phyloP scores from a whole-genome alignment of 164 flowering plant species.

The Aristolochia californica region DNA sequence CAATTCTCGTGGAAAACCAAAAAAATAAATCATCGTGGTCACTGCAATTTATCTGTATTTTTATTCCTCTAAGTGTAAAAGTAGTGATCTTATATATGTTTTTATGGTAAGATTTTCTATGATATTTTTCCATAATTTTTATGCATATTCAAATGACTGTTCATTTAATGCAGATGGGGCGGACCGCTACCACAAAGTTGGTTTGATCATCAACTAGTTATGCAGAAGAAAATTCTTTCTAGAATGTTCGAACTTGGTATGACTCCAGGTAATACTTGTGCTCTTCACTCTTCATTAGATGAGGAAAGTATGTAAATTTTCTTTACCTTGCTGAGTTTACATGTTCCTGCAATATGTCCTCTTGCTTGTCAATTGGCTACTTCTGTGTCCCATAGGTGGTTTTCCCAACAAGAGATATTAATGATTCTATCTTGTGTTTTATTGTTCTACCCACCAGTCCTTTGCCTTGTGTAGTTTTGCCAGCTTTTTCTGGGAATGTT shows the following conservation, averaged over 20 bases:
- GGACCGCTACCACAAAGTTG: slow-evolving; percentile 79
- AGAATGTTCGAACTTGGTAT: slow-evolving; percentile 77
- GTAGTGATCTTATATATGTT: too few relatives aligned
- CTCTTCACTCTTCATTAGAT: not conserved
- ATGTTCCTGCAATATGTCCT: too few relatives aligned
- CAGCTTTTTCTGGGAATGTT: slow-evolving; percentile 78
- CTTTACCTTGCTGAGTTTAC: too few relatives aligned
- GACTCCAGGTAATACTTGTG: slow-evolving; percentile 52
- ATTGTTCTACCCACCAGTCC: too few relatives aligned
- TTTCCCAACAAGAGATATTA: too few relatives aligned
- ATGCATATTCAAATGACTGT: not conserved
- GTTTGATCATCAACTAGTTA: slow-evolving; percentile 48
- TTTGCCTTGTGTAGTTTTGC: slow-evolving; percentile 39
- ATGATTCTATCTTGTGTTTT: too few relatives aligned
- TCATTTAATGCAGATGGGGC: slow-evolving; percentile 50
- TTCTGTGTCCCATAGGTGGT: too few relatives aligned
- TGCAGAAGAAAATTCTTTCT: slow-evolving; percentile 61
- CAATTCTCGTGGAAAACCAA: too few relatives aligned
- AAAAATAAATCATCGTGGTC: not conserved
- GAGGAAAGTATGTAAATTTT: not conserved
- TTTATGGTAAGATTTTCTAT: too few relatives aligned
- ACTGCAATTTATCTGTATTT: not conserved
- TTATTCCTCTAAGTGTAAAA: not conserved
- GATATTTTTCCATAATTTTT: not conserved
- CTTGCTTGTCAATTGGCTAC: too few relatives aligned